Evolutionary conservation across 2,329 filamentous ascomycete species (phyloP).

Genomic region (Botryotinia calthae): DNA sequence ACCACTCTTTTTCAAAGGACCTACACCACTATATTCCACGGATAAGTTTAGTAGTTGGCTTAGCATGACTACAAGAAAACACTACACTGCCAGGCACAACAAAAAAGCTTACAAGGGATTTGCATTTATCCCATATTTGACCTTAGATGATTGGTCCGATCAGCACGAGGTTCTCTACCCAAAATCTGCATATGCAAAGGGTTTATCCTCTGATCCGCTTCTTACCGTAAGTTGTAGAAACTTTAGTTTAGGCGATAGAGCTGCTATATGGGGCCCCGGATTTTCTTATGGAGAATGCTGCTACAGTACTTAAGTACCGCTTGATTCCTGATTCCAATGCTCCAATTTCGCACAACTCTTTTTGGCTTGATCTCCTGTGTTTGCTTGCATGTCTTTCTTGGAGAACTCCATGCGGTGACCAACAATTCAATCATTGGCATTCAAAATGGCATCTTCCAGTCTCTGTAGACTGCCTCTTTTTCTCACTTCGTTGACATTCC

Average conservation of each 20-base stretch:
- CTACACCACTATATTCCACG: background rate
- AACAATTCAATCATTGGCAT: background rate
- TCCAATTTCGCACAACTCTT: background rate
- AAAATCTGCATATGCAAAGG: background rate
- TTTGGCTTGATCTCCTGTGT: background rate
- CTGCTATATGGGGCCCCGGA: constrained; percentile 1
- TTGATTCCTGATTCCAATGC: background rate
- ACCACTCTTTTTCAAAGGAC: constrained; percentile 2
- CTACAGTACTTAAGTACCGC: background rate
- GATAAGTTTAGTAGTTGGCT: constrained; percentile 4
- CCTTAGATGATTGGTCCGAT: background rate
- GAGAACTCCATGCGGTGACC: background rate
- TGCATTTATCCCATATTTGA: background rate
- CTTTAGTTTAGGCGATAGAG: background rate
- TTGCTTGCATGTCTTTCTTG: background rate
- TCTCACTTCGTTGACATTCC: background rate
- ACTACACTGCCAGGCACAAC: constrained; percentile 2
- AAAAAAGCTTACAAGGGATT: background rate
- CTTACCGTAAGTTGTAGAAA: background rate
- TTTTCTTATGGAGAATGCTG: background rate
- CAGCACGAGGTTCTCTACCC: background rate
- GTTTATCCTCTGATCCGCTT: background rate
- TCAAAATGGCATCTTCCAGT: background rate
- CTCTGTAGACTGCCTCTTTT: constrained; percentile 1
- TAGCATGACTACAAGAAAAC: background rate